A percentile compares a stretch with the other conserved stretches of the same genome.
These are phyloP conservation scores for Papiliotrema laurentii DNA, from an alignment of 1,284 basidiomycete genomes.

Conservation along the genomic window DNA sequence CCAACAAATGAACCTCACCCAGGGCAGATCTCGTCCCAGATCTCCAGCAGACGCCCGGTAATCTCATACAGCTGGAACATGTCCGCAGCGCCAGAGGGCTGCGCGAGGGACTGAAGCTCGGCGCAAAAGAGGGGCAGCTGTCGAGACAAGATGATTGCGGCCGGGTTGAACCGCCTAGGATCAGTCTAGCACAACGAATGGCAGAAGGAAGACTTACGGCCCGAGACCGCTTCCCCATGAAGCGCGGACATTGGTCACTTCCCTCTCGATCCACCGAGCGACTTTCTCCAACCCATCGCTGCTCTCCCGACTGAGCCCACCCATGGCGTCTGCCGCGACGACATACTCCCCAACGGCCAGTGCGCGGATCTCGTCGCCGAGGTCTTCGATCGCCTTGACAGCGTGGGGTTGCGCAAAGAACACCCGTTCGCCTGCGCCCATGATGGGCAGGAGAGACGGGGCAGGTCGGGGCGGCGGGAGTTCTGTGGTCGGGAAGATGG, in stretches of 20 bases:
- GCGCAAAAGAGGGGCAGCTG: constrained; percentile 47
- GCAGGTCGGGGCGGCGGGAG: constrained; percentile 26
- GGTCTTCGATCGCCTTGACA: constrained; percentile 14
- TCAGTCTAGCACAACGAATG: neutral
- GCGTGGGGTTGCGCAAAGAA: constrained; percentile 17
- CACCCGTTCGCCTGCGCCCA: constrained; percentile 20
- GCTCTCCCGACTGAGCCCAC: constrained; percentile 21
- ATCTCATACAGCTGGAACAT: constrained; percentile 45
- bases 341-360: constrained; percentile 44
- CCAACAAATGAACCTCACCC: constrained; percentile 13
- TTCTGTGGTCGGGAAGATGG: constrained; percentile 33
- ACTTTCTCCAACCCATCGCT: constrained; percentile 41
- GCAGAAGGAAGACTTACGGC: constrained; percentile 11
- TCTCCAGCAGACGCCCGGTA: constrained; percentile 30
- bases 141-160: constrained; percentile 38
- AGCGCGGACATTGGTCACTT: constrained; percentile 29
- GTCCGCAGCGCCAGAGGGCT: constrained; percentile 30
- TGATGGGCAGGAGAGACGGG: constrained; percentile 28
- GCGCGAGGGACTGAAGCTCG: constrained; percentile 42
- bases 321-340: constrained; percentile 25
- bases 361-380: constrained; percentile 37
- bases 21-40: constrained; percentile 43
- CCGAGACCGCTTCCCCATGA: constrained; percentile 32
- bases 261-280: constrained; percentile 43
- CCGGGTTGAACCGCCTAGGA: constrained; percentile 32